phyloP scores from a whole-genome alignment of 2,329 filamentous ascomycete genomes.

The Claviceps cyperi region DNA sequence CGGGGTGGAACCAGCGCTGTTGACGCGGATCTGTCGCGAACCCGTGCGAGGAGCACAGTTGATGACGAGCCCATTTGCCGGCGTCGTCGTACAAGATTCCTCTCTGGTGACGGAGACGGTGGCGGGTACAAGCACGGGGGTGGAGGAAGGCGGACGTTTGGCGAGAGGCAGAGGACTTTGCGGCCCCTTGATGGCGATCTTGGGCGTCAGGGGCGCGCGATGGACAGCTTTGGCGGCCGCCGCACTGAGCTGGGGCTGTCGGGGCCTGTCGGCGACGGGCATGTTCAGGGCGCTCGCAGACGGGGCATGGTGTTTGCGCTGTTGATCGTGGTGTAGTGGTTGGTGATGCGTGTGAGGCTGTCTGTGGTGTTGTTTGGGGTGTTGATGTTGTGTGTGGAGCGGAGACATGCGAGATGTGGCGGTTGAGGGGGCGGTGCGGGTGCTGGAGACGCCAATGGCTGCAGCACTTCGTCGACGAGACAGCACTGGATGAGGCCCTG shows the following conservation, averaged over 20 bases:
- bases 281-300: constrained; percentile 15
- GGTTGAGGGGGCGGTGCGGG: not conserved
- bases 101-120: constrained; percentile 21
- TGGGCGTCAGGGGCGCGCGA: constrained; percentile 37
- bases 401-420: not conserved
- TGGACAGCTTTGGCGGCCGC: constrained; percentile 39
- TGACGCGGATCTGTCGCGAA: constrained; percentile 53
- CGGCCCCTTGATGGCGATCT: constrained; percentile 32
- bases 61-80: constrained; percentile 39
- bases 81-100: constrained; percentile 36
- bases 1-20: constrained; percentile 54
- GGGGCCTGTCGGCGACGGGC: constrained; percentile 41
- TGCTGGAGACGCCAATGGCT: too few species aligned
- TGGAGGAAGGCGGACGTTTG: constrained; percentile 16
- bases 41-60: constrained; percentile 72
- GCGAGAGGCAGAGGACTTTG: constrained; percentile 23
- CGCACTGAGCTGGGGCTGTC: constrained; percentile 55
- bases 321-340: not conserved
- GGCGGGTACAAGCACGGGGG: constrained; percentile 9
- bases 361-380: too few species aligned
- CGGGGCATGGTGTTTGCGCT: constrained; percentile 3
- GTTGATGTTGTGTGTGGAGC: too few species aligned
- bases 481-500: too few species aligned
- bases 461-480: too few species aligned
- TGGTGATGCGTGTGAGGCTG: too few species aligned